A percentile compares a stretch with the other conserved stretches of the same genome.
phyloP scores from a whole-genome alignment of 176 grass and related monocot species.

The Raddia guianensis region DNA sequence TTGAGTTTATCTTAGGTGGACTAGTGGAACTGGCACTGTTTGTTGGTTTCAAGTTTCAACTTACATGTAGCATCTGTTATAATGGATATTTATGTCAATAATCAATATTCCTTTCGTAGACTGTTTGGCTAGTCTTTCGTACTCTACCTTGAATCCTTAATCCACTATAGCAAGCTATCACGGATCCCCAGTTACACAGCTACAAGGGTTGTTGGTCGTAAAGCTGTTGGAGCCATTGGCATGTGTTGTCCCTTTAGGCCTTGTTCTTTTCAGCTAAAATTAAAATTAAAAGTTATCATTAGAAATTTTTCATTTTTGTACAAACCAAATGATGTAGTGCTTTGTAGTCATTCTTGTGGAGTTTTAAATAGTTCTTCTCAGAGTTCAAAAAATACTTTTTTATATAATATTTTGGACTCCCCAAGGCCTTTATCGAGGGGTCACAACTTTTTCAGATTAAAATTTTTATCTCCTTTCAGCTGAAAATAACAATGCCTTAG shows the following conservation, averaged over 20 bases:
- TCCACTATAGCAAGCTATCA: conserved; percentile 12
- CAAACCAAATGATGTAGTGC: too few relatives aligned
- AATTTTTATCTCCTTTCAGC: too few relatives aligned
- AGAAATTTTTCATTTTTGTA: too few relatives aligned
- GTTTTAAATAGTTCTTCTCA: too few relatives aligned
- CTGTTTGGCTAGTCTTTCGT: background rate
- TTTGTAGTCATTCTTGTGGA: too few relatives aligned
- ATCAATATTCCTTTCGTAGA: background rate
- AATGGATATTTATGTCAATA: conserved; percentile 6
- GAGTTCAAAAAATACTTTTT: too few relatives aligned
- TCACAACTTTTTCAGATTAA: too few relatives aligned
- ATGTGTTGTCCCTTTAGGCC: background rate
- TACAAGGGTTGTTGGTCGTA: background rate
- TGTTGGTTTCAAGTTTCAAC: conserved; percentile 1
- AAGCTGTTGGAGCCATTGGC: background rate
- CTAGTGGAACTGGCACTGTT: background rate
- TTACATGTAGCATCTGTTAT: background rate
- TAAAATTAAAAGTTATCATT: too few relatives aligned
- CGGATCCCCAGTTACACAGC: background rate
- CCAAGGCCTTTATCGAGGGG: too few relatives aligned
- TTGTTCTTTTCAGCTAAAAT: too few relatives aligned
- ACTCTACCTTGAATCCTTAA: background rate
- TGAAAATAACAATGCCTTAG: background rate
- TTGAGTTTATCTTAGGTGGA: conserved; percentile 22
- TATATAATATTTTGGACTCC: too few relatives aligned